A percentile compares a stretch with the other conserved stretches of the same genome.
These are phyloP conservation scores for Penicillium sp. DNA, from an alignment of 2,329 filamentous ascomycete species.

Conservation along the genomic window DNA sequence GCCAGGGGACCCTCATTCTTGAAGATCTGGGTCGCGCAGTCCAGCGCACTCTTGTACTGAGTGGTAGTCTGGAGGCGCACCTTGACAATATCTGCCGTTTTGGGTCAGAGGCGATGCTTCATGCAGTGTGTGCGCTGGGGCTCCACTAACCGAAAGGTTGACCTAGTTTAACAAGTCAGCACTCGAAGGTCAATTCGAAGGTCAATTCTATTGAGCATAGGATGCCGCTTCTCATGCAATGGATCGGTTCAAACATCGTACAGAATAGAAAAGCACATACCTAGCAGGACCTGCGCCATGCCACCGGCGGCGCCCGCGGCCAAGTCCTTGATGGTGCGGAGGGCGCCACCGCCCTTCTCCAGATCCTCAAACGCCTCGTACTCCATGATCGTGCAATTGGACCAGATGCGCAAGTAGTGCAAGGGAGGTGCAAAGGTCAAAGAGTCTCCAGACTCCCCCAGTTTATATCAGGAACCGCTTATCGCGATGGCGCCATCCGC, in stretches of 20 bases:
- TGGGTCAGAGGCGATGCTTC: constrained; percentile 15
- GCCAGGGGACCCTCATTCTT: constrained; percentile 81
- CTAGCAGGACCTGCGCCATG: constrained; percentile 88
- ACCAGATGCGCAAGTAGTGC: not conserved
- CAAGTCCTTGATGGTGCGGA: constrained; percentile 79
- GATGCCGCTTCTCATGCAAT: not conserved
- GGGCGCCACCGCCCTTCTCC: constrained; percentile 41
- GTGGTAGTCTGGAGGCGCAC: constrained; percentile 89
- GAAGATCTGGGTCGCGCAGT: constrained; percentile 80
- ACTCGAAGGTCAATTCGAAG: constrained; percentile 1
- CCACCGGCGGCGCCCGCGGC: constrained; percentile 88
- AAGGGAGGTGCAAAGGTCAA: not conserved
- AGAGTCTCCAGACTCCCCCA: constrained; percentile 12
- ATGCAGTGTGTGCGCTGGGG: not conserved
- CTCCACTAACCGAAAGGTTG: constrained; percentile 61
- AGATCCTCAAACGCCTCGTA: constrained; percentile 37
- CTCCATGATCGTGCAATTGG: constrained; percentile 27
- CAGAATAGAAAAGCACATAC: constrained; percentile 53
- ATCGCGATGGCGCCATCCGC: constrained; percentile 24
- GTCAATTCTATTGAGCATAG: not conserved
- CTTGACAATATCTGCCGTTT: constrained; percentile 78
- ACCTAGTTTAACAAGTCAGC: constrained; percentile 47
- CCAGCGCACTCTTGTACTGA: constrained; percentile 74
- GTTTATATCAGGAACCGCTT: constrained; percentile 14
- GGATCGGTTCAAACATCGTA: constrained; percentile 5